These are phyloP conservation scores for Priceomyces haplophilus DNA, from an alignment of 805 yeast species.

Conservation along the genomic window DNA sequence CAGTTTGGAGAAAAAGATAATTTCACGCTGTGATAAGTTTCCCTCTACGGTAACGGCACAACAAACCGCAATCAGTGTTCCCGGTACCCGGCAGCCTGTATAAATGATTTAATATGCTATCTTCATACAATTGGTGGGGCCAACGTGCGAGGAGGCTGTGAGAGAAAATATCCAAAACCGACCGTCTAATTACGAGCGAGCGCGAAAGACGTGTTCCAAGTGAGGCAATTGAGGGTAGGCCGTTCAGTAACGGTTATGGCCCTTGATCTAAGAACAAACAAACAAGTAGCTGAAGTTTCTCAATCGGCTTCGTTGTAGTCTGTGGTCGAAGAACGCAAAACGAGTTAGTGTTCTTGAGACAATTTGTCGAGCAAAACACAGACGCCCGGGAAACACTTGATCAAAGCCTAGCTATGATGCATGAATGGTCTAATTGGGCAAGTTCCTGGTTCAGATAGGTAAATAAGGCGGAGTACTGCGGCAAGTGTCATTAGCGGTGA, in stretches of 20 bases:
- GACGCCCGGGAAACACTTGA: too few species aligned
- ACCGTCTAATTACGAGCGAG: not conserved
- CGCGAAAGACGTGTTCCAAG: not conserved
- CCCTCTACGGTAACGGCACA: constrained; percentile 2
- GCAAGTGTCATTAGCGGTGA: too few species aligned
- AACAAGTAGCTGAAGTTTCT: not conserved
- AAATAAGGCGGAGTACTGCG: not conserved
- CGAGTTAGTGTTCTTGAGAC: too few species aligned
- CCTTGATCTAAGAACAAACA: not conserved
- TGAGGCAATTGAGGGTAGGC: not conserved
- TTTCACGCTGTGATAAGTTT: not conserved
- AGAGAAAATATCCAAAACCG: not conserved
- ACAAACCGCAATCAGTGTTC: not conserved
- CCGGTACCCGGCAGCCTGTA: not conserved
- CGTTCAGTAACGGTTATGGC: not conserved
- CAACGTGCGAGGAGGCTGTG: constrained; percentile 5
- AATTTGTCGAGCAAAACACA: too few species aligned
- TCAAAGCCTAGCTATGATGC: too few species aligned
- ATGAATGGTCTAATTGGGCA: too few species aligned
- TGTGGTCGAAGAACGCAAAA: too few species aligned
- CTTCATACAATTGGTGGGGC: not conserved
- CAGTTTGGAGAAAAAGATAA: constrained; percentile 2
- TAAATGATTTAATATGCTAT: not conserved
- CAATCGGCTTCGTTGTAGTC: too few species aligned
- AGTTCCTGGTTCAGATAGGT: not conserved